Conservation (phyloP, 768 basidiomycete species). For the Rhodosporidiobolus sp. region DNA sequence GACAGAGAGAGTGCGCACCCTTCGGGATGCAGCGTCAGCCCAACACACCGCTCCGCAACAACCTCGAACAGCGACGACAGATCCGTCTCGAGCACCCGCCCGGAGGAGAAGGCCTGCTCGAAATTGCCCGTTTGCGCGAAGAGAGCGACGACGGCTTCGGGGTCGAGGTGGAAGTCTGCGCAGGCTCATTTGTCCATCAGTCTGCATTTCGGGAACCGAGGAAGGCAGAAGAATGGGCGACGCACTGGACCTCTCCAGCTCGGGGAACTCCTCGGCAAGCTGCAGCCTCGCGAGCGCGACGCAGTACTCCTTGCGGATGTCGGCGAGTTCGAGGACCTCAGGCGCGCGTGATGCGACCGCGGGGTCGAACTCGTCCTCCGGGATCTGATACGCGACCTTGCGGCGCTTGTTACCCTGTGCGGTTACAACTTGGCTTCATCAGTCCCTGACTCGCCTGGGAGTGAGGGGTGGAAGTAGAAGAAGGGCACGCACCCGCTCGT, state of each 20-base stretch:
- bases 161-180: conserved; percentile 47
- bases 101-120: conserved; percentile 72
- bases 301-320: conserved; percentile 71
- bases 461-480: neutral
- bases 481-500: conserved; percentile 17
- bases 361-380: conserved; percentile 62
- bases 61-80: conserved; percentile 80
- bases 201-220: neutral
- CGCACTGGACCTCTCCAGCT: conserved; percentile 61
- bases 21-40: conserved; percentile 54
- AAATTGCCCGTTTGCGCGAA: conserved; percentile 75
- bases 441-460: neutral
- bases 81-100: conserved; percentile 71
- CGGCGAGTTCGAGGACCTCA: conserved; percentile 73
- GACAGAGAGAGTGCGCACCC: conserved; percentile 49
- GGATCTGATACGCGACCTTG: conserved; percentile 69
- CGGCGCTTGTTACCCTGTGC: conserved; percentile 66
- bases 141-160: conserved; percentile 65
- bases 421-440: neutral
- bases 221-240: neutral
- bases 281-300: conserved; percentile 74
- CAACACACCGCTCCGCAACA: conserved; percentile 73
- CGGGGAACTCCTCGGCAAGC: conserved; percentile 66
- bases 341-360: conserved; percentile 55
- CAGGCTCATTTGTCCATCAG: conserved; percentile 9